Conservation (phyloP, 441 rosid species). For the Pelargonium citronellum region DNA sequence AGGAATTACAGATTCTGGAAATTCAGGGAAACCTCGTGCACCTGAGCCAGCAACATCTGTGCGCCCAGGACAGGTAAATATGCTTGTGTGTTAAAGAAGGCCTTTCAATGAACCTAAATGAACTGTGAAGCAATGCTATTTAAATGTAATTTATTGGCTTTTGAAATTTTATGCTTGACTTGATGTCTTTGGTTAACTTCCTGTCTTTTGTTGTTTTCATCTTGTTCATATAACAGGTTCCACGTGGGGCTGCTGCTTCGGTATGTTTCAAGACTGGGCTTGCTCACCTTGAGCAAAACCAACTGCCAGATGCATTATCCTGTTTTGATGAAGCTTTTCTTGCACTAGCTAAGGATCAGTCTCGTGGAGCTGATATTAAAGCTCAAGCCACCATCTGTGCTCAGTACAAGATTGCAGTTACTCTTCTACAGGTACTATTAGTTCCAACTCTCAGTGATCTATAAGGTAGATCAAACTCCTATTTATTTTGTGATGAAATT, state of each 20-base stretch:
- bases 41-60: slow-evolving; percentile 57
- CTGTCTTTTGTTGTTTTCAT: slow-evolving; percentile 17
- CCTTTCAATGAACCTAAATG: too few relatives aligned
- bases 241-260: slow-evolving; percentile 89
- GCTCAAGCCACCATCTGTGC: slow-evolving; percentile 98
- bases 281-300: slow-evolving; percentile 95
- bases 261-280: slow-evolving; percentile 91
- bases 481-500: background rate
- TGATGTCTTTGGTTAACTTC: background rate
- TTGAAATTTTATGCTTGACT: background rate
- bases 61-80: slow-evolving; percentile 88
- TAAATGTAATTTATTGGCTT: too few relatives aligned
- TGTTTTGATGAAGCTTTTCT: slow-evolving; percentile 96
- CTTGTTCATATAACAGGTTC: slow-evolving; percentile 49
- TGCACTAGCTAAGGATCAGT: slow-evolving; percentile 89
- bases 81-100: too few relatives aligned
- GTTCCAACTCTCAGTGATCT: background rate
- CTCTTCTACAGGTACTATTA: slow-evolving; percentile 66
- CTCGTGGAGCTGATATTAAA: slow-evolving; percentile 92
- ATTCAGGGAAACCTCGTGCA: slow-evolving; percentile 57
- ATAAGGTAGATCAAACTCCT: slow-evolving; percentile 1
- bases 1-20: slow-evolving; percentile 57
- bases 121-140: background rate
- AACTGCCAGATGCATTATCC: slow-evolving; percentile 92
- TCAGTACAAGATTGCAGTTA: slow-evolving; percentile 93